Evolutionary conservation across 306 rosid species (phyloP).

Genomic region (Calophaca sinica): DNA sequence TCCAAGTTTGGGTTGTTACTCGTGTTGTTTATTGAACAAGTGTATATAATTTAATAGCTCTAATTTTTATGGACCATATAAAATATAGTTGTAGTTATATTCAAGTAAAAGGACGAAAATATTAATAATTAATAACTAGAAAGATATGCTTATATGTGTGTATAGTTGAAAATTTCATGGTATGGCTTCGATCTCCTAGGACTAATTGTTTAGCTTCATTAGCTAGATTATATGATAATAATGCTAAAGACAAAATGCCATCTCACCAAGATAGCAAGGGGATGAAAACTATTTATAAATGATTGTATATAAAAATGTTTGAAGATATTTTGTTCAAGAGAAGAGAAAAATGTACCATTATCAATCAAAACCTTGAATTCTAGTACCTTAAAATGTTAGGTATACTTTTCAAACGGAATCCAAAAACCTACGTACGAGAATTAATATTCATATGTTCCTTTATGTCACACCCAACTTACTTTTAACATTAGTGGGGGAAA

Average conservation of each 20-base stretch:
- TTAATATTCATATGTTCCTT: neutral
- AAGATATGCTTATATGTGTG: neutral
- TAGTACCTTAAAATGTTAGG: neutral
- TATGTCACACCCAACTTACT: neutral
- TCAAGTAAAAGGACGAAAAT: neutral
- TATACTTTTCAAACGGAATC: neutral
- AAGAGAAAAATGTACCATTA: neutral
- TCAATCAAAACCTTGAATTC: neutral
- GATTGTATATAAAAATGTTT: neutral
- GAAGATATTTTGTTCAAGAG: neutral
- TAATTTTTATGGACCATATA: neutral
- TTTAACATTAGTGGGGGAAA: neutral
- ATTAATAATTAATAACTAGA: neutral
- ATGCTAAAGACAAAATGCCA: neutral
- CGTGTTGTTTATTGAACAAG: neutral
- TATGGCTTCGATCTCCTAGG: neutral
- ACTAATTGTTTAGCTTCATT: neutral
- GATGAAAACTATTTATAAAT: neutral
- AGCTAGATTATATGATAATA: neutral
- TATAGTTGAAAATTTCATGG: slow-evolving; percentile 7
- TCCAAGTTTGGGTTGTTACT: neutral
- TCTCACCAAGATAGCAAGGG: neutral
- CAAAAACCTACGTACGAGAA: neutral
- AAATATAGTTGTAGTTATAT: neutral
- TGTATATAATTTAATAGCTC: neutral